phyloP scores from a whole-genome alignment of 2,329 filamentous ascomycete species.

The Penicillium sp. region DNA sequence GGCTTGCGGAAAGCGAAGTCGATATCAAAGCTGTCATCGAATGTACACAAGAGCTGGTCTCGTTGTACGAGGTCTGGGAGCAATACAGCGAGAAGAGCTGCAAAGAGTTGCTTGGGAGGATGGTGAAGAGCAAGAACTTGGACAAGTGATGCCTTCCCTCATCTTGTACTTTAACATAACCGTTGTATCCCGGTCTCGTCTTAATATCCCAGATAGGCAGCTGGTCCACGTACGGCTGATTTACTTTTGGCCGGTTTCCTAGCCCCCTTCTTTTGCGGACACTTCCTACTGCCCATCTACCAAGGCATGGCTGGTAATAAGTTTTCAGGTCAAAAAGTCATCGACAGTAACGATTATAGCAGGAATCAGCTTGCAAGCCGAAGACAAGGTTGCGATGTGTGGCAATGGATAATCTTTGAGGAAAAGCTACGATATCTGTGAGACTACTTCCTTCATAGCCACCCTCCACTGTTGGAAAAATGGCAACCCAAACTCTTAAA shows the following conservation, averaged over 20 bases:
- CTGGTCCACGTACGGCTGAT: neutral
- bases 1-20: slow-evolving; percentile 81
- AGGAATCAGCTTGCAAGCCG: too few relatives aligned
- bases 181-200: neutral
- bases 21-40: slow-evolving; percentile 84
- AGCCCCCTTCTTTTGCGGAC: neutral
- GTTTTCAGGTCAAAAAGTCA: neutral
- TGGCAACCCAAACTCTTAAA: too few relatives aligned
- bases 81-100: slow-evolving; percentile 62
- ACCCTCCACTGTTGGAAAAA: too few relatives aligned
- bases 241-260: neutral
- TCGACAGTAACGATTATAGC: too few relatives aligned
- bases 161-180: neutral
- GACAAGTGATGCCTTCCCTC: slow-evolving; percentile 46
- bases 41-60: slow-evolving; percentile 86
- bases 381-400: too few relatives aligned
- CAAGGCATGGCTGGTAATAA: neutral
- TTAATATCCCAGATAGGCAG: neutral
- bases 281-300: neutral
- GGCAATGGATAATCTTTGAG: too few relatives aligned
- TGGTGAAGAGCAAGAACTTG: slow-evolving; percentile 58
- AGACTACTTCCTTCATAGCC: too few relatives aligned
- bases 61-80: slow-evolving; percentile 77
- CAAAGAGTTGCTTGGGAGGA: slow-evolving; percentile 61
- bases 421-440: too few relatives aligned